Base-by-base conservation (phyloP, 2,329 filamentous ascomycete genomes). In the Chalara sp. region DNA sequence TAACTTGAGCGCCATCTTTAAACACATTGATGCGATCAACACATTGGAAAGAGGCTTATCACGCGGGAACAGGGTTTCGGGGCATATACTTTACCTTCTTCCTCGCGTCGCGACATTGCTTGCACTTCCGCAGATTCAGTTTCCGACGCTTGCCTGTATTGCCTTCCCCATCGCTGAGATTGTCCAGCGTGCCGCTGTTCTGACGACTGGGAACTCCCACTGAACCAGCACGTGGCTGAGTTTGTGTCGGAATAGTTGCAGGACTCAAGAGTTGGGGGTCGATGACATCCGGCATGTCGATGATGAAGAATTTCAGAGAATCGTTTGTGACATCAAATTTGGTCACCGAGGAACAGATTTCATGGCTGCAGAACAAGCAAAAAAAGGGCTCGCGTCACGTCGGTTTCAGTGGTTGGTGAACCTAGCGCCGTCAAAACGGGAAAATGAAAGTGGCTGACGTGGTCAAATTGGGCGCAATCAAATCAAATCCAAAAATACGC, bases 91-190 rank as follows among this genome's bases (percentile, higher is more conserved):
- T 5, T 43, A 55, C 53, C 47, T 55, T 56, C 41, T 56, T 56
- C 32, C 54, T 48, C 13, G 54, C 54, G 29, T 51, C 49, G 21
- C 54, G 54, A 48, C 54, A 56, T 30, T 53, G 54, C 43, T 46
- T 51, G 41, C 54, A 56, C 42, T 56, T 56, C 44, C 44, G 52
- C 13, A 56, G 44, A 40, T 56, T 56, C 28, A 56, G 46, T 37
- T 56, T 56, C 6, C 45, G 51, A 6, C 54, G 49, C 42, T 56
- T 56, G 8, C 35, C n/a, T 8, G 35, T 37, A 2, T 37, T n/a
- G 35, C 35, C 35, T 10, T 37, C n/a, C 2, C 35, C 35, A 37
- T 37, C 35, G n/a, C 35, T n/a, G n/a, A n/a, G 35, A 10, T 8
- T n/a, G n/a, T 21, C 21, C 21, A 8, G 8, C 35, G 35, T 37